phyloP scores from a whole-genome alignment of 2,329 filamentous ascomycete species.

The Lecanicillium sp. region DNA sequence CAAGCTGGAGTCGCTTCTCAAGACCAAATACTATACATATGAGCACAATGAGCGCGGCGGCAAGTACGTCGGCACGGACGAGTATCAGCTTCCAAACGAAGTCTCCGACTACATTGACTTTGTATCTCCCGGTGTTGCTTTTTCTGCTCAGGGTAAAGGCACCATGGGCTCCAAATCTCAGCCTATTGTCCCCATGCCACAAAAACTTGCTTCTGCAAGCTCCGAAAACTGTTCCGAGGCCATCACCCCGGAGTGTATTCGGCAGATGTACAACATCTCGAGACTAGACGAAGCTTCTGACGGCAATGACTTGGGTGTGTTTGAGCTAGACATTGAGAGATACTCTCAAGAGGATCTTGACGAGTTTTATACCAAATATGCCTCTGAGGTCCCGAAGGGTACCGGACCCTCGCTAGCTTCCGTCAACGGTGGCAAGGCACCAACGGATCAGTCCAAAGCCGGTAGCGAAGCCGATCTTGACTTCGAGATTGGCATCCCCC shows the following conservation, averaged over 20 bases:
- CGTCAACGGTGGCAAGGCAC: constrained; percentile 15
- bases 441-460: constrained; percentile 11
- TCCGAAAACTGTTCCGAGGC: constrained; percentile 35
- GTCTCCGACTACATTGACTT: constrained; percentile 28
- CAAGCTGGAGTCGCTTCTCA: constrained; percentile 37
- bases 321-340: constrained; percentile 29
- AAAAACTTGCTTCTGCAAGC: background rate
- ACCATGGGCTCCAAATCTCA: no score
- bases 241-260: constrained; percentile 47
- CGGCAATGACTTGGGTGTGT: constrained; percentile 32
- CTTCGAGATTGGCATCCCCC: constrained; percentile 37
- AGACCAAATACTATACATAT: constrained; percentile 42
- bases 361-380: constrained; percentile 23
- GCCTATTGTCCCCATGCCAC: no score
- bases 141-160: no score
- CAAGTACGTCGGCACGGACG: constrained; percentile 24
- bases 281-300: constrained; percentile 13
- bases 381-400: constrained; percentile 24
- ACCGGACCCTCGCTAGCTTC: constrained; percentile 25
- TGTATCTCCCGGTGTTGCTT: constrained; percentile 26
- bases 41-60: constrained; percentile 25
- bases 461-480: constrained; percentile 38
- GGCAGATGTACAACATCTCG: constrained; percentile 33
- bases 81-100: constrained; percentile 28
- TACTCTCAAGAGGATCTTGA: constrained; percentile 33